Evolutionary conservation across 1,284 basidiomycete species (phyloP).

Genomic region (Naganishia sp.): DNA sequence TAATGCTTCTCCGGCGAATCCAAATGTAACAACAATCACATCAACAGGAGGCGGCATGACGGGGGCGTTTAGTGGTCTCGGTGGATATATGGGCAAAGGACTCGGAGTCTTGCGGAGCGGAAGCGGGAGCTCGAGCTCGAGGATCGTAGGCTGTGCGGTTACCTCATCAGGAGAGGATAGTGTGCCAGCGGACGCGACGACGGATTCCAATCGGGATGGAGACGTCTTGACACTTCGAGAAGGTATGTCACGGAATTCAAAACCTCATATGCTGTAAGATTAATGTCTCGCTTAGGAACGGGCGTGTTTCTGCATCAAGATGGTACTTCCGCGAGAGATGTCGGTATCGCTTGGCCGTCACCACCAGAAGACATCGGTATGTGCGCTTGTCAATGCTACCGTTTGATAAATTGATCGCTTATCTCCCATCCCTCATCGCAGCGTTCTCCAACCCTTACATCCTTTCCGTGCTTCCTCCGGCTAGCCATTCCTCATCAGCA

Average conservation of each 20-base stretch:
- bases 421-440: slow-evolving; percentile 42
- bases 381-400: slow-evolving; percentile 44
- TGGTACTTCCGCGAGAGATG: slow-evolving; percentile 64
- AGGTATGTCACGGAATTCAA: slow-evolving; percentile 59
- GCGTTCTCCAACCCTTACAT: slow-evolving; percentile 82
- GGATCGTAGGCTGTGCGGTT: slow-evolving; percentile 10
- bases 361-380: slow-evolving; percentile 75
- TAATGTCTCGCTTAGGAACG: slow-evolving; percentile 59
- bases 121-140: slow-evolving; percentile 6
- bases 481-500: slow-evolving; percentile 43
- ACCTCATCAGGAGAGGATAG: background rate
- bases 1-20: slow-evolving; percentile 8
- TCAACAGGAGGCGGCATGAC: slow-evolving; percentile 16
- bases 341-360: slow-evolving; percentile 72
- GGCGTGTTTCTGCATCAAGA: slow-evolving; percentile 72
- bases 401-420: slow-evolving; percentile 19
- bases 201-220: slow-evolving; percentile 54
- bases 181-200: slow-evolving; percentile 55
- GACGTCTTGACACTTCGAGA: slow-evolving; percentile 79
- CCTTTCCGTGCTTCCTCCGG: slow-evolving; percentile 69
- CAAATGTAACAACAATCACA: slow-evolving; percentile 1
- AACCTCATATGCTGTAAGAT: background rate
- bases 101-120: slow-evolving; percentile 52
- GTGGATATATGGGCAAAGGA: slow-evolving; percentile 77
- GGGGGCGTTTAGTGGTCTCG: slow-evolving; percentile 69